Percentiles rank a stretch among this genome's conserved stretches.
These are phyloP conservation scores for Rhodotorula sp. DNA, from an alignment of 1,284 basidiomycete genomes.

Conservation along the genomic window DNA sequence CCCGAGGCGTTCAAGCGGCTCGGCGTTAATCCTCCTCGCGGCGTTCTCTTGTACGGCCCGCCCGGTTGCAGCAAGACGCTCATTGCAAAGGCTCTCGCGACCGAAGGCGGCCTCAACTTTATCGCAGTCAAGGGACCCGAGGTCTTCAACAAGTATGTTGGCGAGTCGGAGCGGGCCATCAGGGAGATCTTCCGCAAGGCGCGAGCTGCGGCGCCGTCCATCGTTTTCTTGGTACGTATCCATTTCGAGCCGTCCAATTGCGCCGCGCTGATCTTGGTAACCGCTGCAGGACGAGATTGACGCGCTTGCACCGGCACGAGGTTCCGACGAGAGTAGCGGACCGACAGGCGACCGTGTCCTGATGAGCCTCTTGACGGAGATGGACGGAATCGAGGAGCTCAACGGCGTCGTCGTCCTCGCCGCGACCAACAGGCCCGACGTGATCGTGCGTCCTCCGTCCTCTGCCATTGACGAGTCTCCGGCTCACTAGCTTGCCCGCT, in stretches of 20 bases:
- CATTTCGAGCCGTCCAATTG: too few relatives aligned
- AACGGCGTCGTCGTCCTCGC: constrained; percentile 90
- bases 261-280: neutral
- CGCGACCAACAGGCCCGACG: constrained; percentile 92
- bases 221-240: constrained; percentile 84
- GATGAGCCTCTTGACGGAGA: constrained; percentile 91
- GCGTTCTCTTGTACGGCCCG: constrained; percentile 90
- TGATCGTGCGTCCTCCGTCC: constrained; percentile 65
- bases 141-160: constrained; percentile 94
- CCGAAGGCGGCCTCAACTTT: constrained; percentile 93
- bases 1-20: constrained; percentile 79
- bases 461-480: neutral
- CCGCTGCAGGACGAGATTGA: constrained; percentile 86
- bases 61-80: constrained; percentile 98
- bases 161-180: constrained; percentile 92
- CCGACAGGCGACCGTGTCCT: constrained; percentile 81
- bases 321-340: constrained; percentile 58
- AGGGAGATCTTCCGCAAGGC: constrained; percentile 95
- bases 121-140: constrained; percentile 98
- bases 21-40: constrained; percentile 83
- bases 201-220: constrained; percentile 85
- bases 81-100: constrained; percentile 88
- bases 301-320: constrained; percentile 77
- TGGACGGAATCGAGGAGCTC: constrained; percentile 96
- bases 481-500: neutral